Evolutionary conservation across 2,329 filamentous ascomycete species (phyloP).

Genomic region (Pseudogymnoascus sp.): DNA sequence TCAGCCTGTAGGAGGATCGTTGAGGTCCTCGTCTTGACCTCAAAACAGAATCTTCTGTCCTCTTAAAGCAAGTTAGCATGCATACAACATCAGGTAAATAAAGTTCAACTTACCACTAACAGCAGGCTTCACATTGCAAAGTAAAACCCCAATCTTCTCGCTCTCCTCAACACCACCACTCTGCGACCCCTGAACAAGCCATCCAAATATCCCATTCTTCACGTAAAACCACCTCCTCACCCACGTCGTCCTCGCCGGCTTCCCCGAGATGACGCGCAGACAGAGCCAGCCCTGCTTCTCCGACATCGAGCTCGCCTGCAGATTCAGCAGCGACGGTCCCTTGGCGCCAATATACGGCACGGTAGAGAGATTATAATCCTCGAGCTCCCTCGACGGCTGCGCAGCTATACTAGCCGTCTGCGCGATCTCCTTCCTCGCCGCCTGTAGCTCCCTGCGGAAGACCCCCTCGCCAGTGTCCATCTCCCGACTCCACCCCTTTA

Average conservation of each 20-base stretch:
- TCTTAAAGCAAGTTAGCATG: conserved; percentile 38
- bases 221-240: conserved; percentile 91
- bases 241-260: conserved; percentile 86
- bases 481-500: conserved; percentile 86
- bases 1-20: conserved; percentile 87
- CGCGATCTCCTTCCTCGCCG: conserved; percentile 73
- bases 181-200: conserved; percentile 73
- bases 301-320: conserved; percentile 40
- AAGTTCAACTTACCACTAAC: conserved; percentile 42
- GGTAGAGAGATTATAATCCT: conserved; percentile 84
- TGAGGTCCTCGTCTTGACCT: conserved; percentile 95
- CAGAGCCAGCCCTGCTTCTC: conserved; percentile 97
- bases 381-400: conserved; percentile 82
- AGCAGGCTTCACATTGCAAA: conserved; percentile 87
- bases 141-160: conserved; percentile 87
- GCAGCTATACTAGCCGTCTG: conserved; percentile 61
- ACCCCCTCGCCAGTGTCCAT: conserved; percentile 83
- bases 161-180: conserved; percentile 85
- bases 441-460: conserved; percentile 73
- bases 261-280: conserved; percentile 70
- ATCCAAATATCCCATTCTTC: conserved; percentile 92
- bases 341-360: conserved; percentile 74
- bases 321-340: conserved; percentile 47
- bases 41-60: conserved; percentile 92
- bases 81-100: background rate